These are phyloP conservation scores for Inonotus hispidus DNA, from an alignment of 1,284 basidiomycete species.

Conservation along the genomic window DNA sequence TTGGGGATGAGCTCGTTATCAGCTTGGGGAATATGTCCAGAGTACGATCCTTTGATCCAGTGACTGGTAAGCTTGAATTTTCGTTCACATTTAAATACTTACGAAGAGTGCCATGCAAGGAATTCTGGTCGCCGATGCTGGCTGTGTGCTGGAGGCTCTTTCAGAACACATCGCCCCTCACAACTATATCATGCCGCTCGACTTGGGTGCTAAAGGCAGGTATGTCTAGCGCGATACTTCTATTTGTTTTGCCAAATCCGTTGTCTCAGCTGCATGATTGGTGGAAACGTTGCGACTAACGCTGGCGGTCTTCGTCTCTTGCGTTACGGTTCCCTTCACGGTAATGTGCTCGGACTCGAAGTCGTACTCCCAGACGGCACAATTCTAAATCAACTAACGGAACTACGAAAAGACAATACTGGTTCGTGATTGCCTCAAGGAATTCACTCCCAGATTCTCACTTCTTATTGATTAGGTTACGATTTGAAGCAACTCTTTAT, in stretches of 20 bases:
- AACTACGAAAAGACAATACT: conserved; percentile 96
- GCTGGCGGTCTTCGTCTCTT: conserved; percentile 93
- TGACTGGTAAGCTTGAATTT: conserved; percentile 56
- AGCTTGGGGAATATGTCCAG: conserved; percentile 80
- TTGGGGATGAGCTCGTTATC: conserved; percentile 86
- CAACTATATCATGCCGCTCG: conserved; percentile 96
- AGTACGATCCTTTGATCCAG: conserved; percentile 88
- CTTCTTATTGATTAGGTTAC: conserved; percentile 57
- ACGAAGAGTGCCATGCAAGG: conserved; percentile 35
- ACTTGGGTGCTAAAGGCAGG: conserved; percentile 97
- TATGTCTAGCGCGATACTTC: conserved; percentile 29
- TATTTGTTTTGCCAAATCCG: background rate
- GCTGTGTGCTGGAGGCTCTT: conserved; percentile 90
- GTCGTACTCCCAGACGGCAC: conserved; percentile 97
- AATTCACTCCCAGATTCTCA: background rate
- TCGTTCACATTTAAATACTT: conserved; percentile 15
- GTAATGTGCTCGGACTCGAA: conserved; percentile 94
- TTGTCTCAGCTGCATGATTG: conserved; percentile 85
- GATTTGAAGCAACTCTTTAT: conserved; percentile 99
- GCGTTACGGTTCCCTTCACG: conserved; percentile 94
- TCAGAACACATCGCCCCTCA: conserved; percentile 84
- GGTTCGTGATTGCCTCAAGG: conserved; percentile 43
- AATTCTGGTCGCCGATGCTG: conserved; percentile 79
- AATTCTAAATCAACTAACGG: conserved; percentile 80
- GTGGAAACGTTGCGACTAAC: conserved; percentile 96